Evolutionary conservation across 495 filamentous ascomycete genomes (phyloP), one percentile per base, ranked within the genome.

Genomic region (Neurospora sp.): DNA sequence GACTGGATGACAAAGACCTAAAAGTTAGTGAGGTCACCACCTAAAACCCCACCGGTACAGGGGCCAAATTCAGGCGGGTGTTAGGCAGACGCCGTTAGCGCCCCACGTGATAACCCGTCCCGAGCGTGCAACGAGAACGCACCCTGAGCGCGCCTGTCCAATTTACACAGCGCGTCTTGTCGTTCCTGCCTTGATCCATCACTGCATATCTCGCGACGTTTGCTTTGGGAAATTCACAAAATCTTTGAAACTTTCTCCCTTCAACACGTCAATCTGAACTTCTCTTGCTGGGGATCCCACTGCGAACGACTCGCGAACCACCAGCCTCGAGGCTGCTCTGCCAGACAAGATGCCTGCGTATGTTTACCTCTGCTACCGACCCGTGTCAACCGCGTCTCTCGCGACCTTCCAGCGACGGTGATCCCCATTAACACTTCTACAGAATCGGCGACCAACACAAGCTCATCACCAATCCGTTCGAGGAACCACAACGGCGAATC

Each of bases 361-460:
- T 76, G 84, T 83, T 66, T n/a, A 66, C 69, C 35, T 41, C 70
- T 39, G n/a, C 37, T 39, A 14, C 18, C 40, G 16, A 18, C 54
- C 62, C 38, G 38, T 40, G 44, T 69, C 46, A n/a, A 31, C 54
- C 54, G 54, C 54, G 54, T 66, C 12, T 71, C 69, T 16, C 69
- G 59, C 72, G 23, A 18, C 69, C 23, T 41, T 41, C 54, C 9
- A 20, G 38, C 9, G 14, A 8, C 10, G 4, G 8, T 18, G 39
- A 27, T 18, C 37, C 9, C 16, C 27, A 18, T 41, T 39, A 27
- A 70, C 35, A 20, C 41, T 73, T 27, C 31, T 76, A 73, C 80
- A 96, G 94, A 77, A 89, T 91, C 76, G 93, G 93, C 76, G 93
- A 94, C 80, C 93, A 96, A 84, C 92, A 96, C 84, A 83, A 77